phyloP scores from a whole-genome alignment of 306 rosid genomes.

The Prunus salicina region DNA sequence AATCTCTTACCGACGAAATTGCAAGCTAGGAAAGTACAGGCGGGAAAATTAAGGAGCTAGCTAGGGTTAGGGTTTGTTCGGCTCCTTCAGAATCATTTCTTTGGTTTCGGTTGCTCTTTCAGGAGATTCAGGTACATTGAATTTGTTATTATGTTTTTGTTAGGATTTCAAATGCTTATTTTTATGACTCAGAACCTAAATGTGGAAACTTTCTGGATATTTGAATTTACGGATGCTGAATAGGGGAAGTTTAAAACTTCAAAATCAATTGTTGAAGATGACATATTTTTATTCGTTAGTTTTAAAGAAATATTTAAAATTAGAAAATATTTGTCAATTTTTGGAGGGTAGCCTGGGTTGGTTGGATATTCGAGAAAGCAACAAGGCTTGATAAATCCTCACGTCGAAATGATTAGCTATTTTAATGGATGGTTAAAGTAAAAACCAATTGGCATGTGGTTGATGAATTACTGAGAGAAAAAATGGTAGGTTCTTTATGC shows the following conservation, averaged over 20 bases:
- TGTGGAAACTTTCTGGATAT: background rate
- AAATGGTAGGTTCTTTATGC: background rate
- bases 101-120: background rate
- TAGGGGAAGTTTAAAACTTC: background rate
- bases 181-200: background rate
- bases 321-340: background rate
- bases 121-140: slow-evolving; percentile 4
- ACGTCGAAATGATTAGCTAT: background rate
- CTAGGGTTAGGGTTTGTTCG: slow-evolving; percentile 6
- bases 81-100: background rate
- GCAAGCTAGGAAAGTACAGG: background rate
- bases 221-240: background rate
- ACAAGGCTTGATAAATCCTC: background rate
- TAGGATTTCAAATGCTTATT: background rate
- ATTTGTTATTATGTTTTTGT: background rate
- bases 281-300: background rate
- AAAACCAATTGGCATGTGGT: background rate
- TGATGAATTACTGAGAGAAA: background rate
- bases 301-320: background rate
- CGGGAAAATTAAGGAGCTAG: slow-evolving; percentile 10
- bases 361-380: background rate
- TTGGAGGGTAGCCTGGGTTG: background rate
- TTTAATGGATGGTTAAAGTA: background rate
- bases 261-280: background rate
- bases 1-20: background rate